A percentile compares a stretch with the other conserved stretches of the same genome.
These are phyloP conservation scores for Triticum aestivum DNA, from an alignment of 176 grass and related monocot species.

Conservation along the genomic window DNA sequence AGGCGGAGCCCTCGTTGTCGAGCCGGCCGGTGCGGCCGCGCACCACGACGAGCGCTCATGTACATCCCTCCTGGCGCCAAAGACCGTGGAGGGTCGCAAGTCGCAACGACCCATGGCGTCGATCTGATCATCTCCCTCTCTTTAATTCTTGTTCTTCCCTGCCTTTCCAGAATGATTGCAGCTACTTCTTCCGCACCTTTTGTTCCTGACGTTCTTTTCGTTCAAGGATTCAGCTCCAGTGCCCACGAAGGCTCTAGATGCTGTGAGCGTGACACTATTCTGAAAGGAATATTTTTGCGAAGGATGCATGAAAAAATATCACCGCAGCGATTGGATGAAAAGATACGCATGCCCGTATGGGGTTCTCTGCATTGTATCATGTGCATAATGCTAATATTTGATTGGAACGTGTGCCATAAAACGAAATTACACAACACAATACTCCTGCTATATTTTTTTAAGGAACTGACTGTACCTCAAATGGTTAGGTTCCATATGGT, in stretches of 20 bases:
- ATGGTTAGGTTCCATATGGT: too few relatives aligned
- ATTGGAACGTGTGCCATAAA: too few relatives aligned
- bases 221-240: background rate
- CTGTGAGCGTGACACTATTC: background rate
- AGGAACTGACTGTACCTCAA: too few relatives aligned
- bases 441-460: too few relatives aligned
- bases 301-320: slow-evolving; percentile 1
- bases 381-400: background rate
- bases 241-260: background rate
- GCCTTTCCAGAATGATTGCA: background rate
- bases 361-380: background rate
- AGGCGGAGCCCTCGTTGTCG: background rate
- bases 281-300: slow-evolving; percentile 8
- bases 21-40: background rate
- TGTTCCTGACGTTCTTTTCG: background rate
- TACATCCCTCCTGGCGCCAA: slow-evolving; percentile 19
- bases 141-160: background rate
- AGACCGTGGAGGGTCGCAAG: background rate
- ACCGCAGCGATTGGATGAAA: background rate
- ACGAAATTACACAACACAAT: too few relatives aligned
- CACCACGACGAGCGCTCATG: background rate
- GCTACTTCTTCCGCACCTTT: background rate
- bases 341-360: background rate
- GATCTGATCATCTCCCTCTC: background rate
- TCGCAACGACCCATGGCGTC: background rate